Base-by-base conservation (phyloP, 306 rosid genomes). In the Prunus mume region DNA sequence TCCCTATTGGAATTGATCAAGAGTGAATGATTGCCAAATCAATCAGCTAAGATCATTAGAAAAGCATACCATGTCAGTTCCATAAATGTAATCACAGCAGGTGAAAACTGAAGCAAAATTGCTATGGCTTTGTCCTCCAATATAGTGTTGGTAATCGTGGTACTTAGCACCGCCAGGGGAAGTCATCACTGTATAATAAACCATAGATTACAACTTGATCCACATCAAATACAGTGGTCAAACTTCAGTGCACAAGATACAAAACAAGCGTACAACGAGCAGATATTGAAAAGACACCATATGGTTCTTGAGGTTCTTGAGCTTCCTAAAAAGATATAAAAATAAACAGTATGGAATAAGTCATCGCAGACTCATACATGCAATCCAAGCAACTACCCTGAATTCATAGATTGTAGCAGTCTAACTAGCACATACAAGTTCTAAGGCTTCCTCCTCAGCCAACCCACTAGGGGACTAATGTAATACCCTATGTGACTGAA, bases 21-120 rank as follows among this genome's bases (percentile, higher is more conserved):
- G 80, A 62, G 58, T 72, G 41, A 81, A 75, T 58, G 28, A 46
- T 67, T 24, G 41, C 63, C 72, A 77, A 77, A 77, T 62, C 72
- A 85, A 71, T 43, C 19, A 68, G 78, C 69, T 46, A 74, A 80
- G 63, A 63, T 70, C 66, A 76, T 34, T 14, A 60, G 78, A 72
- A 34, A 75, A 71, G 47, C 45, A 30, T 56, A 95, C 99, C 99
- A 92, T 95, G 85, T 95, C 97, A 58, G 97, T 95, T 83, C 97
- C 97, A 82, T 92, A 95, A 76, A 95, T 85, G 87, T 84, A 92
- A 85, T 95, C 99, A 80, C 99, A 95, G 87, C 89, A 95, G 62
- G 99, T 95, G 84, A 95, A 95, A 78, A 91, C 96, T 68, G 99
- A 95, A 68, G 97, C 97, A 51, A 92, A 95, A 80, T 95, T 95